These are phyloP conservation scores for Rosa rugosa DNA, from an alignment of 306 rosid species.

Conservation along the genomic window DNA sequence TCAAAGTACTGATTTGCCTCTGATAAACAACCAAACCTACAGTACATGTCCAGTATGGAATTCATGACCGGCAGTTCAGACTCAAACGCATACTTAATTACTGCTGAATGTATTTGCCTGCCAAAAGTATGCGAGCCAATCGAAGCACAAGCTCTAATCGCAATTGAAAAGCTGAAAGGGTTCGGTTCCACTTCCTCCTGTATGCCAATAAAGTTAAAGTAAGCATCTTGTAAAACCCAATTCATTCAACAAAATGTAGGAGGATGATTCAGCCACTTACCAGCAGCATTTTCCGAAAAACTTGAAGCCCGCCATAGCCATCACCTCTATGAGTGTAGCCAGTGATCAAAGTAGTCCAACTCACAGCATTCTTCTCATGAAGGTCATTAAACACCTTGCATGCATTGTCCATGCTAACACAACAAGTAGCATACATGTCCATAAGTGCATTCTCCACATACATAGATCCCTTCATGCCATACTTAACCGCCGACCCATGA, in stretches of 20 bases:
- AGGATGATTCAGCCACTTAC: slow-evolving; percentile 33
- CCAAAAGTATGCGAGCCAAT: slow-evolving; percentile 46
- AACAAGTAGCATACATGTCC: slow-evolving; percentile 66
- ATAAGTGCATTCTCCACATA: slow-evolving; percentile 68
- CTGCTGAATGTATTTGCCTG: slow-evolving; percentile 68
- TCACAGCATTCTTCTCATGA: slow-evolving; percentile 47
- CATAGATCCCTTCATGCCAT: slow-evolving; percentile 48
- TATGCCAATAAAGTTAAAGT: slow-evolving; percentile 23
- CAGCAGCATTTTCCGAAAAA: slow-evolving; percentile 63
- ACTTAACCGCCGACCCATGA: slow-evolving; percentile 56
- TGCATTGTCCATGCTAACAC: slow-evolving; percentile 54
- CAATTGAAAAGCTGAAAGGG: slow-evolving; percentile 72
- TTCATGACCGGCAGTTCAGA: slow-evolving; percentile 68
- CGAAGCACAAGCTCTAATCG: slow-evolving; percentile 68
- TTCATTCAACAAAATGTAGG: neutral
- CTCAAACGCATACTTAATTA: slow-evolving; percentile 54
- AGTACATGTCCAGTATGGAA: slow-evolving; percentile 75
- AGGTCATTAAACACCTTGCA: slow-evolving; percentile 50
- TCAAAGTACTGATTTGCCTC: slow-evolving; percentile 60
- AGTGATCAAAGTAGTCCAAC: slow-evolving; percentile 77
- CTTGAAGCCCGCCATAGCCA: slow-evolving; percentile 52
- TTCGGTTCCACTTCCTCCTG: slow-evolving; percentile 70
- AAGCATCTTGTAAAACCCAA: neutral
- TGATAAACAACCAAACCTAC: slow-evolving; percentile 53
- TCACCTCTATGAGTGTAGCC: slow-evolving; percentile 72